Conservation (phyloP, 805 yeast species). For the Yarrowia divulgata region DNA sequence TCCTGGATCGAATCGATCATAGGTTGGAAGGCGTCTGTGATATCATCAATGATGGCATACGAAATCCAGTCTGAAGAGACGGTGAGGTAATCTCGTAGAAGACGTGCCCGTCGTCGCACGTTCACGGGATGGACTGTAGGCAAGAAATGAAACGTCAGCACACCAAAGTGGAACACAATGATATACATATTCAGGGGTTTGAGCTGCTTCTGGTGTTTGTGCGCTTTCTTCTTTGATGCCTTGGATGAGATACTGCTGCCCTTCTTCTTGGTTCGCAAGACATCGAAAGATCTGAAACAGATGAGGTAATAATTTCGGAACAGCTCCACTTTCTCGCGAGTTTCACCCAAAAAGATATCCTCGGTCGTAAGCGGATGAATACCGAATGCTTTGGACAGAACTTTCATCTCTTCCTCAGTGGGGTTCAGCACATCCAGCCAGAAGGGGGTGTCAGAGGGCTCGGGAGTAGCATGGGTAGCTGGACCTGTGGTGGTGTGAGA, state of each 20-base stretch:
- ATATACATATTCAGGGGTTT: constrained; percentile 92
- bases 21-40: constrained; percentile 97
- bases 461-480: constrained; percentile 9
- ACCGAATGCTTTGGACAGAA: constrained; percentile 85
- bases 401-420: constrained; percentile 96
- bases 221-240: constrained; percentile 81
- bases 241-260: constrained; percentile 44
- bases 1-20: constrained; percentile 92
- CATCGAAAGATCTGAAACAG: constrained; percentile 85
- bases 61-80: constrained; percentile 97
- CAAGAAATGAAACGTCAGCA: constrained; percentile 89
- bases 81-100: constrained; percentile 83
- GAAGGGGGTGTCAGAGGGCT: constrained; percentile 63
- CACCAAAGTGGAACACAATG: constrained; percentile 89
- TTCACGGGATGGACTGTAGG: constrained; percentile 97
- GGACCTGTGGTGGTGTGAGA: constrained; percentile 10
- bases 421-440: constrained; percentile 95
- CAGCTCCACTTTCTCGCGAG: constrained; percentile 92
- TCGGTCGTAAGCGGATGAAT: constrained; percentile 97
- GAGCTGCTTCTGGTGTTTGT: constrained; percentile 54
- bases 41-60: constrained; percentile 94
- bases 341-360: constrained; percentile 90
- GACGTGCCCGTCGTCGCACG: constrained; percentile 89
- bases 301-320: constrained; percentile 90
- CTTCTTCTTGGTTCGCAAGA: constrained; percentile 51